Evolutionary conservation across 192 early-diverging fungal genomes (phyloP), one percentile per base, ranked within the genome.

Genomic region (Gaertneriomyces semiglobifer): DNA sequence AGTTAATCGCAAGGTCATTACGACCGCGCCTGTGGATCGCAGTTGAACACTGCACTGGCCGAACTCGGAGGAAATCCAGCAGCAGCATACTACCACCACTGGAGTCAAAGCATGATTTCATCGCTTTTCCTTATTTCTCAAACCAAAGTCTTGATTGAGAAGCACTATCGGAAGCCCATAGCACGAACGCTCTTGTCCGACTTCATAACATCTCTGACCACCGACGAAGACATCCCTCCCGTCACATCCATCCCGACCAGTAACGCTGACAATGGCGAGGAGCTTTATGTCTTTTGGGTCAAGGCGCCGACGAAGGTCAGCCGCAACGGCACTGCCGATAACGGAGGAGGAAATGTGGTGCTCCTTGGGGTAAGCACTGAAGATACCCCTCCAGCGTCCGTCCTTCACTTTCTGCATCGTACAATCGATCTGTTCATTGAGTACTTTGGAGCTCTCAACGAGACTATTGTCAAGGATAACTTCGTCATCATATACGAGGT

Each of bases 401-500:
- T 98, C 3, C 80, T 98, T 57, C 89, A 92, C 70, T 89, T 98
- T 66, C 77, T 94, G 20, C 89, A 93, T 54, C 80, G 89, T 42
- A 84, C 93, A 38, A 79, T 86, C 16, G 88, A 92, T 59, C 82
- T 93, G 60, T 65, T 96, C 11, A 65, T 79, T 1, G 92, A 94
- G 62, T 98, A 98, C 68, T 86, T 95, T 59, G 89, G 89, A 14
- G 76, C 84, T 41, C 71, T 98, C 16, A 88, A 89, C 8, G 94
- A 96, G 68, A 67, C 79, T 16, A 86, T 86, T 25, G 84, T 98
- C 18, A 92, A 90, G 75, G 94, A 98, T 59, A 91, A 96, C 77
- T 95, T 95, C 87, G 86, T 89, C 33, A 90, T 88, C 10, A 88
- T 96, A 6, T 93, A 94, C 63, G 88, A 93, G 79, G 85, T 90